Base-by-base conservation (phyloP, 495 filamentous ascomycete genomes). In the Saxophila tyrrhenica region DNA sequence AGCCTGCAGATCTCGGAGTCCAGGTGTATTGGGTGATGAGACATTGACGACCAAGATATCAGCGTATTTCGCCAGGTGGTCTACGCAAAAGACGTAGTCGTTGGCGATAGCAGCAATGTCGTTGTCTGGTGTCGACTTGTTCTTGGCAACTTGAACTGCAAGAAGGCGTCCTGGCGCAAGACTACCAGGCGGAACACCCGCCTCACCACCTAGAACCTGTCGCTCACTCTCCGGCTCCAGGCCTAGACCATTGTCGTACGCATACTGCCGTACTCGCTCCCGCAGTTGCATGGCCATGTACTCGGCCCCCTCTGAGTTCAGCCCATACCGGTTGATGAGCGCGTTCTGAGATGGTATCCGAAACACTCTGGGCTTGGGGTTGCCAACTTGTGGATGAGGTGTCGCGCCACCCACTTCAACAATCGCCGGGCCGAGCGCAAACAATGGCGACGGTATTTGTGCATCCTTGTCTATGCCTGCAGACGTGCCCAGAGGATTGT, bases 21-120 rank as follows among this genome's bases (percentile, higher is more conserved):
- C 90, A 0, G 91, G 90, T 0, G 91, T 95, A 69, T 98, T 98
- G 5, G 92, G 92, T 57, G 86, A 91, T 57, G 89, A 95, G 20
- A 97, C 92, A 62, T 97, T 98, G 56, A 98, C 92, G 3, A 95
- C 89, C 3, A 98, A 70, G 29, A 98, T 87, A 63, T 98, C 92
- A 2, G 92, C 89, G 62, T 94, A 98, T 39, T 73, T 78, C 1
- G 80, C 92, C 8, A 98, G 71, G 35, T 80, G 77, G 51, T 87
- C 71, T 0, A 95, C 88, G 61, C 91, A 95, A 62, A 81, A 83
- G 19, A 89, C 83, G 62, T 96, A 95, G 72, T 97, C 92, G 24
- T 70, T 67, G 61, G 78, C 83, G 43, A 97, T 86, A 21, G 89
- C 89, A 24, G 86, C 76, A 39, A 94, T 80, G 65, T 98, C 87